Base-by-base conservation (phyloP, 116 monocot genomes). In the Posidonia oceanica region DNA sequence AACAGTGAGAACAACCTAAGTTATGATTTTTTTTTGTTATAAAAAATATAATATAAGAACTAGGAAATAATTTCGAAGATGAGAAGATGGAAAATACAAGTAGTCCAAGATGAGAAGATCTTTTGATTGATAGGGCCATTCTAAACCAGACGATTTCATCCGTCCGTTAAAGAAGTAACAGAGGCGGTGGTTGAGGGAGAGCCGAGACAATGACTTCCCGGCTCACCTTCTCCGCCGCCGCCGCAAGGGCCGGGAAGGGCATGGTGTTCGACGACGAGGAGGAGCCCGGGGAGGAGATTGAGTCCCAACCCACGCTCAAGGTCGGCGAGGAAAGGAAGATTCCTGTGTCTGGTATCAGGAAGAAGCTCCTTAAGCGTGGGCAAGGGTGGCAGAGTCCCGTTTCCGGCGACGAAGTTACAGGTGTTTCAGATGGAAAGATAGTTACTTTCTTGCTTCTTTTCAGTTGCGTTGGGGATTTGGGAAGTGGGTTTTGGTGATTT, bases 211-310 rank as follows among this genome's bases (percentile, higher is more conserved):
- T 48, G 48, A 10, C 6, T 48, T 48, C 48, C 7, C 48, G 48
- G 64, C 14, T 84, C 59, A 74, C 78, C 21, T 80, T 82, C 74
- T 80, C 90, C 5, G 77, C 90, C 11, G 74, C 83, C 53, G 64
- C 76, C 55, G 86, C 86, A 52, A 77, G n/a, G 67, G 73, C 63
- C 44, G 82, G 53, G 23, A 53, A 51, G 52, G 23, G 3, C 39
- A 64, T n/a, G n/a, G 38, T 64, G 17, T 22, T 60, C n/a, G 74
- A 60, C 17, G 72, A 61, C 58, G 83, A 81, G 4, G 86, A 86
- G 68, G 86, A 90, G 61, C 82, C 86, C 22, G 90, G 90, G 17
- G 90, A 90, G 80, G 90, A 75, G 37, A 84, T 90, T 69, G 80
- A 90, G 74, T 90, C 90, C 13, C 82, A 86, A 7, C 90, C 86